Conservation (phyloP, 805 yeast genomes). For the Kluyveromyces wickerhamii region DNA sequence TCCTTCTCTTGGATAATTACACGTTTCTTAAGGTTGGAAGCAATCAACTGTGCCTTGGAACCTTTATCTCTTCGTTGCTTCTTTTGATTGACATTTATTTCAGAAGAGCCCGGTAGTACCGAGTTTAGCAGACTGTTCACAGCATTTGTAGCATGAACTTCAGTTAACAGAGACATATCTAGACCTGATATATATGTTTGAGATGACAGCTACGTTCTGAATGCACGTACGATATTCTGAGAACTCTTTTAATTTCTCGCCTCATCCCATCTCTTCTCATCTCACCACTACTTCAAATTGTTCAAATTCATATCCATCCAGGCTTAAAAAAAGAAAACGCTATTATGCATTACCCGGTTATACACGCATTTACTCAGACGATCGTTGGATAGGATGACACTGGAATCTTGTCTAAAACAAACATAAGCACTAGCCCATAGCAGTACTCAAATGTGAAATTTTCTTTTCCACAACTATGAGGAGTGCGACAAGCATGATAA, state of each 20-base stretch:
- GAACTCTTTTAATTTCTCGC: neutral
- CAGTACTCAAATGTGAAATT: too few species aligned
- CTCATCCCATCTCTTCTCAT: slow-evolving; percentile 14
- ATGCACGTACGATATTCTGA: neutral
- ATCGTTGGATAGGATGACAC: too few species aligned
- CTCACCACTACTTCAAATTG: slow-evolving; percentile 7
- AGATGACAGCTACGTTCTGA: too few species aligned
- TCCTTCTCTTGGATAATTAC: slow-evolving; percentile 30
- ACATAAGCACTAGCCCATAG: too few species aligned
- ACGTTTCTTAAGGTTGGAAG: slow-evolving; percentile 29
- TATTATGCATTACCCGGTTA: too few species aligned
- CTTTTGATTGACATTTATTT: slow-evolving; percentile 8
- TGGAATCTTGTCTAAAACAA: too few species aligned
- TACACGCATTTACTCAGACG: too few species aligned
- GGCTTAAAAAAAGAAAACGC: too few species aligned
- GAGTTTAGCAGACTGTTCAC: slow-evolving; percentile 35
- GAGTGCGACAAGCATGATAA: too few species aligned
- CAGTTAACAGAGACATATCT: slow-evolving; percentile 17
- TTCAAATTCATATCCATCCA: too few species aligned
- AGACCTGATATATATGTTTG: too few species aligned
- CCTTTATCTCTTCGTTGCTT: slow-evolving; percentile 14
- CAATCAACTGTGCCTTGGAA: slow-evolving; percentile 34
- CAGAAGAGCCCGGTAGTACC: slow-evolving; percentile 33
- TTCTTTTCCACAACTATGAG: too few species aligned
- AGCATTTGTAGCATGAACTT: slow-evolving; percentile 32